Evolutionary conservation across 441 rosid species (phyloP), one percentile per base, ranked within the genome.

Genomic region (Mallotus japonicus): DNA sequence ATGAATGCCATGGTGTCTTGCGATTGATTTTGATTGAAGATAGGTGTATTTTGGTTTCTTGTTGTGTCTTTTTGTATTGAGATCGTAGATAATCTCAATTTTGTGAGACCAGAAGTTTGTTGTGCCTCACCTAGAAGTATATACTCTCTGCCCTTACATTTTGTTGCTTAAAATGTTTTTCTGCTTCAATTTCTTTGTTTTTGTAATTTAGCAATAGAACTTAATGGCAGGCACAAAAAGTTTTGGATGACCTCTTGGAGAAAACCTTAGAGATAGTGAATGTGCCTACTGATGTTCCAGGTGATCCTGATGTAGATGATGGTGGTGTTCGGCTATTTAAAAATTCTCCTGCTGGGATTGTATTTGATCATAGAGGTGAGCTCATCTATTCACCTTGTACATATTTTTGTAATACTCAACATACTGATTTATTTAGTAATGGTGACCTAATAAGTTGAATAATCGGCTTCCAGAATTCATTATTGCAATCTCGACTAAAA

Each of bases 241-340:
- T 89, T 77, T 83, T 95, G 89, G 89, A 92, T 74, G 85, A 84
- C 37, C 82, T 90, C 44, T 72, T 95, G 67, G 96, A 88, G 79
- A 90, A 82, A 81, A 86, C 53, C 61, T 65, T 95, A 73, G 85
- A 73, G 76, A 74, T 89, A 51, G 95, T 83, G 63, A 86, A 56
- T 60, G 84, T 85, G 71, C 79, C 76, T n/a, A 53, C 62, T 46
- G n/a, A 40, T 71, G 54, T 78, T 57, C 79, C 77, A 0, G 83
- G 78, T 68, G 67, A 76, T 69, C 78, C 40, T 19, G 53, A 58
- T 22, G 80, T 51, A 64, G 73, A 82, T 66, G 90, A 84, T 58
- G 77, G 79, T 63, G 95, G 93, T 60, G 87, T 95, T 72, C 86
- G 90, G 59, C 78, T 95, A 24, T 92, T 95, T 77, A 91, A 82